Percentiles rank a stretch among this genome's conserved stretches.
phyloP scores from a whole-genome alignment of 2,329 filamentous ascomycete species.

The Hypoxylon sp. region DNA sequence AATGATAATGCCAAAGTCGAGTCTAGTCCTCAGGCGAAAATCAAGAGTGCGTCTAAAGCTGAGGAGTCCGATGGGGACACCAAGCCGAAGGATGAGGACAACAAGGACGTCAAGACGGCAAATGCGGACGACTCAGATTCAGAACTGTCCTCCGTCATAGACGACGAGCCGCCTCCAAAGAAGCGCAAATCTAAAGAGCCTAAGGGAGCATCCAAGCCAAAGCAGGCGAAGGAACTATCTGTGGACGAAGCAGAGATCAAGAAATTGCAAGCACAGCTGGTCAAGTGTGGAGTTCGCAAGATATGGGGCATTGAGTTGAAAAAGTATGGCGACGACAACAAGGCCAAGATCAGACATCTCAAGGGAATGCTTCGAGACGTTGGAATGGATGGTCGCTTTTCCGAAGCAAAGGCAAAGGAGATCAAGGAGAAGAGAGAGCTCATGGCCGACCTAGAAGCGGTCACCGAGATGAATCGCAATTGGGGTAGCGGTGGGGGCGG shows the following conservation, averaged over 20 bases:
- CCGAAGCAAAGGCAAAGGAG: conserved; percentile 83
- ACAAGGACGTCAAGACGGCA: conserved; percentile 42
- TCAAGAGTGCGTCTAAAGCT: conserved; percentile 52
- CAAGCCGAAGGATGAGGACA: conserved; percentile 56
- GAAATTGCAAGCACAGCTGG: conserved; percentile 85
- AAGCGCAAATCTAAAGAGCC: conserved; percentile 67
- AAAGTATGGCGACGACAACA: conserved; percentile 76
- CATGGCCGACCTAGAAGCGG: conserved; percentile 84
- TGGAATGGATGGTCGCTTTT: conserved; percentile 92
- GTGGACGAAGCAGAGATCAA: conserved; percentile 87
- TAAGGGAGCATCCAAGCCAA: conserved; percentile 60
- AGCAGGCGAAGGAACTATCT: conserved; percentile 58
- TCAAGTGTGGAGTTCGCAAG: conserved; percentile 93
- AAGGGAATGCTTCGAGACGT: conserved; percentile 82
- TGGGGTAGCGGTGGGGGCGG: conserved; percentile 75
- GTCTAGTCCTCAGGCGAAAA: conserved; percentile 22
- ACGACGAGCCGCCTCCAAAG: conserved; percentile 77
- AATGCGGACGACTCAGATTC: conserved; percentile 50
- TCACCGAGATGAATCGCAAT: conserved; percentile 82
- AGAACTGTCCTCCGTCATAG: conserved; percentile 82
- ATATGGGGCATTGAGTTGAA: conserved; percentile 91
- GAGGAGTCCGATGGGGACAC: conserved; percentile 54
- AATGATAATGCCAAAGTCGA: conserved; percentile 14
- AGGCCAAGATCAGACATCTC: conserved; percentile 86
- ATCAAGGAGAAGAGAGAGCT: conserved; percentile 92